These are phyloP conservation scores for Conoideocrella luteorostrata DNA, from an alignment of 2,329 filamentous ascomycete species.

Conservation along the genomic window DNA sequence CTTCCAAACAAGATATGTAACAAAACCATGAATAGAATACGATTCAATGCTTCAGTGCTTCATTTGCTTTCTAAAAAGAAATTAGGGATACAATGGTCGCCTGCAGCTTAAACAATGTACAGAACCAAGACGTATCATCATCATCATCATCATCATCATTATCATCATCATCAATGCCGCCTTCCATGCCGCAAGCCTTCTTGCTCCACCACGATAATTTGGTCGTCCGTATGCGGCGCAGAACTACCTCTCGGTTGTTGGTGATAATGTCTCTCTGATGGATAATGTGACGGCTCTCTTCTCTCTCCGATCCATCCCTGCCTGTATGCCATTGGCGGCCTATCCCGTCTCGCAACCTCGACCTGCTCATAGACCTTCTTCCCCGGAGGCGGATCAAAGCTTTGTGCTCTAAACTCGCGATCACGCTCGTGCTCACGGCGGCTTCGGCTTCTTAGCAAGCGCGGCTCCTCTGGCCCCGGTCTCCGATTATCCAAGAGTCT, in stretches of 20 bases:
- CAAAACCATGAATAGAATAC: too few relatives aligned
- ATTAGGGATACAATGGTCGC: too few relatives aligned
- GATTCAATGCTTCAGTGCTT: too few relatives aligned
- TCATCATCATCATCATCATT: too few relatives aligned
- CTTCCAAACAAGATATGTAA: too few relatives aligned
- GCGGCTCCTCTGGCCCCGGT: too few relatives aligned
- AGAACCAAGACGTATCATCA: too few relatives aligned
- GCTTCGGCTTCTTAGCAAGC: not conserved
- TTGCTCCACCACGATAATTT: not conserved
- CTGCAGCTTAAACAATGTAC: too few relatives aligned
- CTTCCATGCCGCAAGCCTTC: not conserved
- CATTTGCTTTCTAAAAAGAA: too few relatives aligned
- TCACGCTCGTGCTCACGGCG: not conserved
- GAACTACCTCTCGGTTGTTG: not conserved
- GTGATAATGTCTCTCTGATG: not conserved
- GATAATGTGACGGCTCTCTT: not conserved
- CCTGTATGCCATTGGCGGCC: constrained; percentile 3
- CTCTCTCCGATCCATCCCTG: not conserved
- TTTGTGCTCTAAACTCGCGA: constrained; percentile 10
- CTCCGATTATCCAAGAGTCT: too few relatives aligned
- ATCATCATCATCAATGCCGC: not conserved
- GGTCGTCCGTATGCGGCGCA: not conserved
- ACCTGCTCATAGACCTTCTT: constrained; percentile 14
- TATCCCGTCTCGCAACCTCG: constrained; percentile 15
- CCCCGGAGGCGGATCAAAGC: constrained; percentile 6